Conservation (phyloP, 1,284 basidiomycete species). For the Sanghuangporus weigelae region DNA sequence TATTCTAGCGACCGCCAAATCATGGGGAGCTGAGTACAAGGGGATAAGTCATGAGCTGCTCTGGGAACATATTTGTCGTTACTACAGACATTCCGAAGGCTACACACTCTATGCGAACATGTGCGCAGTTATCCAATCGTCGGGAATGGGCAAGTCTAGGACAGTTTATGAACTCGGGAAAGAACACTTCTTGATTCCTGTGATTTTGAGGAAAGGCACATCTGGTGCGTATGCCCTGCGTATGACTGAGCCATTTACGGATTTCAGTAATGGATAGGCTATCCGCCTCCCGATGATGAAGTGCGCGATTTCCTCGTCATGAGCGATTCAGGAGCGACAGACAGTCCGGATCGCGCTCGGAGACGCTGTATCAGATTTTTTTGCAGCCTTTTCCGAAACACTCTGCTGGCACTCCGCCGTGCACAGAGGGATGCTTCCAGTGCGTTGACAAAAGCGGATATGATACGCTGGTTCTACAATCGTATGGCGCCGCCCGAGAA, state of each 20-base stretch:
- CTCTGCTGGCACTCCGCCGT: background rate
- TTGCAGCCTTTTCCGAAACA: background rate
- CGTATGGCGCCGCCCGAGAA: background rate
- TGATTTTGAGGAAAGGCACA: background rate
- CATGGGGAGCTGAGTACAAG: background rate
- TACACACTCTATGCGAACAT: background rate
- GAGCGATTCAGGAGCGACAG: no score
- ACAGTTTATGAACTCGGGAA: background rate
- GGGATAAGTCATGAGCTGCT: background rate
- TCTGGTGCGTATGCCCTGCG: background rate
- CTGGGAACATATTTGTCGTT: background rate
- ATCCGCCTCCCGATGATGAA: background rate
- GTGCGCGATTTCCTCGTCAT: background rate
- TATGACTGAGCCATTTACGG: background rate
- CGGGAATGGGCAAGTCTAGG: background rate
- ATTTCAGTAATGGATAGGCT: background rate
- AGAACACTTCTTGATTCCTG: background rate
- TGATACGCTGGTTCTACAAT: background rate
- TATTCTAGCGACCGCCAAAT: background rate
- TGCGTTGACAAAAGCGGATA: background rate
- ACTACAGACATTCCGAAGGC: background rate
- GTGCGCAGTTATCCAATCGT: background rate
- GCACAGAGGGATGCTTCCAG: no score
- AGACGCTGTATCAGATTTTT: background rate
- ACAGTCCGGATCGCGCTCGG: no score